Conservation (phyloP, 2,329 filamentous ascomycete species). For the Sporothrix mexicana region DNA sequence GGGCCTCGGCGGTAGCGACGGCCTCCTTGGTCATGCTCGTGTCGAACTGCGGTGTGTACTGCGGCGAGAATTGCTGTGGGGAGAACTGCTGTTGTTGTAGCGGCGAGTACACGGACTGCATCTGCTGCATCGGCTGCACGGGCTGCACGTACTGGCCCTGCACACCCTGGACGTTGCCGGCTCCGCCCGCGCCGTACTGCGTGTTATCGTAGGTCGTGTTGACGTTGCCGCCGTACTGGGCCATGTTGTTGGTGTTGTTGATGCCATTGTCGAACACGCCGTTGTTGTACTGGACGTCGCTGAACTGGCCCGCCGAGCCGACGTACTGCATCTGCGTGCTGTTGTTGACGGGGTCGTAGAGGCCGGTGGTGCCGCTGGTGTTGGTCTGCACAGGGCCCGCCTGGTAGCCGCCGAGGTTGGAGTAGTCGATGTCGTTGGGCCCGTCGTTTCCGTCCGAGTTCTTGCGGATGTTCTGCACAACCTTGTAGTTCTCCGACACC, state of each 20-base stretch:
- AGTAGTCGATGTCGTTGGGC: neutral
- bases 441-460: neutral
- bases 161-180: neutral
- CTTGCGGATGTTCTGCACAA: constrained; percentile 3
- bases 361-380: neutral
- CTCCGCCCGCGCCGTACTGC: neutral
- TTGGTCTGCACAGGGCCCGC: neutral
- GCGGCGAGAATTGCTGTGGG: neutral
- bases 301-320: neutral
- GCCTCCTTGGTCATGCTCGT: constrained; percentile 14
- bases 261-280: neutral
- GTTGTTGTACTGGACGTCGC: constrained; percentile 10
- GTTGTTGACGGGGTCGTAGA: constrained; percentile 6
- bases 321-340: constrained; percentile 21
- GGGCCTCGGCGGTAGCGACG: neutral
- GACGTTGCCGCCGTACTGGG: neutral
- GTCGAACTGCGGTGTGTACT: constrained; percentile 12
- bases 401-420: constrained; percentile 20
- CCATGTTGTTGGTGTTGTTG: neutral
- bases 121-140: neutral
- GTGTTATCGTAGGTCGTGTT: neutral
- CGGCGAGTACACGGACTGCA: neutral
- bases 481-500: constrained; percentile 27
- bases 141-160: neutral
- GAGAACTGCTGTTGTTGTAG: neutral